phyloP scores from a whole-genome alignment of 2,329 filamentous ascomycete species.

The Alternaria burnsii region DNA sequence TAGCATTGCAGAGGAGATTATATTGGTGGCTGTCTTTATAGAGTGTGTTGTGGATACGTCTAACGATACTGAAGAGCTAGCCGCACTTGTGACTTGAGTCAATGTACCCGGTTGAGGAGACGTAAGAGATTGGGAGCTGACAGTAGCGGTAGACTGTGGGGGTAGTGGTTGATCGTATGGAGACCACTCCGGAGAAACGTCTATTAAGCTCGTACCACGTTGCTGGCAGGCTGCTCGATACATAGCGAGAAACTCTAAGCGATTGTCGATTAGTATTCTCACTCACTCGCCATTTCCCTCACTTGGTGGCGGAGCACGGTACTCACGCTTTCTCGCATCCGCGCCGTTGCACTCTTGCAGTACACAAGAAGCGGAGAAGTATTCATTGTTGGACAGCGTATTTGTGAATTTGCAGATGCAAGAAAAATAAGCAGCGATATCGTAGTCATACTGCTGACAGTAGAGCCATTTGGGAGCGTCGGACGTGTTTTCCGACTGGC shows the following conservation, averaged over 20 bases:
- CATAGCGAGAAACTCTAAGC: conserved; percentile 11
- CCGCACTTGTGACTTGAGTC: neutral
- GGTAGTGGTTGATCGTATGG: conserved; percentile 3
- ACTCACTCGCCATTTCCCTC: neutral
- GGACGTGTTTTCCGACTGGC: neutral
- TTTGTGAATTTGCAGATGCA: conserved; percentile 14
- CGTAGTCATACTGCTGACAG: neutral
- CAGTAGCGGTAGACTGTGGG: neutral
- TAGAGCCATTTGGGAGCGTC: neutral
- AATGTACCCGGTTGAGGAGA: neutral
- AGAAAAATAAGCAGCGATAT: neutral
- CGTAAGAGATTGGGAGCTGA: neutral
- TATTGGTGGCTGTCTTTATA: neutral
- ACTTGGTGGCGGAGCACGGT: neutral
- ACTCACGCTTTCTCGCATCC: conserved; percentile 13
- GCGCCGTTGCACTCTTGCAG: conserved; percentile 10
- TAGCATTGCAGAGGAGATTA: neutral
- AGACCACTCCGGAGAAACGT: conserved; percentile 15
- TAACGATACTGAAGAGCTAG: neutral
- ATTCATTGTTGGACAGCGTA: conserved; percentile 4
- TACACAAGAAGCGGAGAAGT: conserved; percentile 16
- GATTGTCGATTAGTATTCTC: conserved; percentile 7
- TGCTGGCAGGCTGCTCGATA: conserved; percentile 9
- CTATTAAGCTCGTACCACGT: neutral
- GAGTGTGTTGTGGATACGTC: neutral